A percentile compares a stretch with the other conserved stretches of the same genome.
Evolutionary conservation across 2,329 filamentous ascomycete species (phyloP).

Genomic region (Penicillium palitans): DNA sequence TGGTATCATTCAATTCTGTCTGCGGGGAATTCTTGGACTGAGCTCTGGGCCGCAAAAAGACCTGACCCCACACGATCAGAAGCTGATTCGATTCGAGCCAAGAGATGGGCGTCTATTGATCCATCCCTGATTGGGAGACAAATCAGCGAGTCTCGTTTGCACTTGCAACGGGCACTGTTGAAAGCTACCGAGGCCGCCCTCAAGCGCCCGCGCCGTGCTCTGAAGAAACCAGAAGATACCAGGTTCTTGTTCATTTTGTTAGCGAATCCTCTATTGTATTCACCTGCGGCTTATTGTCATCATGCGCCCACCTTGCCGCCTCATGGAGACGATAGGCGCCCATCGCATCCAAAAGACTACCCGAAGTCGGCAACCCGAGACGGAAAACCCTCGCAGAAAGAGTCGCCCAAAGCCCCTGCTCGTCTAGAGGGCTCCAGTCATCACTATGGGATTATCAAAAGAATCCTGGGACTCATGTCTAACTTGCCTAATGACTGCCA

Average conservation of each 20-base stretch:
- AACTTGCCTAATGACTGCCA: slow-evolving; percentile 76
- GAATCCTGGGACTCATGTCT: slow-evolving; percentile 75
- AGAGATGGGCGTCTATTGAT: slow-evolving; percentile 46
- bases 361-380: slow-evolving; percentile 20
- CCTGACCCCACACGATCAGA: slow-evolving; percentile 33
- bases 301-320: slow-evolving; percentile 18
- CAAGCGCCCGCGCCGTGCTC: slow-evolving; percentile 71
- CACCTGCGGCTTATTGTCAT: slow-evolving; percentile 33
- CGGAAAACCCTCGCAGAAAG: slow-evolving; percentile 19
- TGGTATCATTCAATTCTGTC: slow-evolving; percentile 75
- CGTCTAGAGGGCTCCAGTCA: slow-evolving; percentile 56
- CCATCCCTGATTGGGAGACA: slow-evolving; percentile 53
- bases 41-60: slow-evolving; percentile 58
- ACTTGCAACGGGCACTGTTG: slow-evolving; percentile 68
- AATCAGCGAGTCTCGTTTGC: slow-evolving; percentile 63
- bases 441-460: slow-evolving; percentile 81
- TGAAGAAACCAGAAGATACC: slow-evolving; percentile 68
- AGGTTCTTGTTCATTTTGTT: slow-evolving; percentile 77
- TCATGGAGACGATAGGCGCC: slow-evolving; percentile 29
- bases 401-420: slow-evolving; percentile 22
- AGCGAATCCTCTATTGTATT: slow-evolving; percentile 73
- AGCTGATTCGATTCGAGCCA: slow-evolving; percentile 22
- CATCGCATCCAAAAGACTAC: slow-evolving; percentile 30
- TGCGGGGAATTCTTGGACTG: slow-evolving; percentile 66
- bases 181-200: slow-evolving; percentile 77